Evolutionary conservation across 2,329 filamentous ascomycete genomes (phyloP).

Genomic region (Berkeleyomyces basicola): DNA sequence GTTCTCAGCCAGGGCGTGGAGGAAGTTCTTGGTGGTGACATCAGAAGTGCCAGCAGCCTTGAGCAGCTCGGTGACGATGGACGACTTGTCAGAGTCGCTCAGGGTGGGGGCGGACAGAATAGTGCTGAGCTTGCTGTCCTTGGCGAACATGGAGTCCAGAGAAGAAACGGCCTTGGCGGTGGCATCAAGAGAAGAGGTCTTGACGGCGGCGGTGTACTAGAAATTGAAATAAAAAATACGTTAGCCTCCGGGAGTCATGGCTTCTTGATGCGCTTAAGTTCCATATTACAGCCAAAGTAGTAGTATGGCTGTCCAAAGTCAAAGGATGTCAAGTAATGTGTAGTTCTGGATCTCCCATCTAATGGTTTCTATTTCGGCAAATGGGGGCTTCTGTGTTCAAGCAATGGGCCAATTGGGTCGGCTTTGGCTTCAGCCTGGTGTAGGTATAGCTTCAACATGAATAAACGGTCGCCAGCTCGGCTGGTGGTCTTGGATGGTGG

Average conservation of each 20-base stretch:
- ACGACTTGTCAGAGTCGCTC: constrained; percentile 58
- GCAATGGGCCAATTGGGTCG: neutral
- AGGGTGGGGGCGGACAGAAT: constrained; percentile 75
- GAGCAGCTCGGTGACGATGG: constrained; percentile 73
- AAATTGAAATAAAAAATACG: constrained; percentile 13
- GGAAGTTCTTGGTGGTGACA: constrained; percentile 86
- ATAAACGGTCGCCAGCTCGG: neutral
- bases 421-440: neutral
- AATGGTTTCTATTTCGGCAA: neutral
- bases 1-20: constrained; percentile 81
- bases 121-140: constrained; percentile 61
- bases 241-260: neutral
- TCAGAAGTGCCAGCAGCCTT: constrained; percentile 63
- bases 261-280: neutral
- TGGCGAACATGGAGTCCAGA: constrained; percentile 57
- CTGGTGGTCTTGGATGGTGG: constrained; percentile 1
- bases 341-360: neutral
- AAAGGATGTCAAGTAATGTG: neutral
- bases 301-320: neutral
- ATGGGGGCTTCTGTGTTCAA: neutral
- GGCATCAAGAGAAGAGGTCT: constrained; percentile 69
- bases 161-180: constrained; percentile 63
- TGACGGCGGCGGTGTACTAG: constrained; percentile 90
- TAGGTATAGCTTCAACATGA: neutral
- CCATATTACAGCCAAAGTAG: neutral